Evolutionary conservation across 106 monocot genomes (phyloP).

Genomic region (Platanthera guangdongensis): DNA sequence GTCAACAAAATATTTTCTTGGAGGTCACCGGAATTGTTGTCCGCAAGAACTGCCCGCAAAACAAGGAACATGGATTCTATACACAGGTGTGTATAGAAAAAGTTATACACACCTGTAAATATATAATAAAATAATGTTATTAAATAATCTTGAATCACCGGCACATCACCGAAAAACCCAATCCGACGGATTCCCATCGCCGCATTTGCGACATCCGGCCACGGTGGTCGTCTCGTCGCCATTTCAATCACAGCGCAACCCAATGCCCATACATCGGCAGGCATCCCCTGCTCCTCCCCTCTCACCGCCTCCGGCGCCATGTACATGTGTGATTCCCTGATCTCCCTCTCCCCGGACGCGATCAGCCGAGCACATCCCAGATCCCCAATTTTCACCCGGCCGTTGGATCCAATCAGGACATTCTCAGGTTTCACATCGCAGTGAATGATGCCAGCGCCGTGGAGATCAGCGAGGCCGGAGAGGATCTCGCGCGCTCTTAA

Average conservation of each 20-base stretch:
- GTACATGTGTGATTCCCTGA: slow-evolving; percentile 33
- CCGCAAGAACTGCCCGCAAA: no score
- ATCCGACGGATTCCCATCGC: slow-evolving; percentile 26
- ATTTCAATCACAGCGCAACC: slow-evolving; percentile 34
- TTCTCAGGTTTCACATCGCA: slow-evolving; percentile 69
- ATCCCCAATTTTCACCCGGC: slow-evolving; percentile 52
- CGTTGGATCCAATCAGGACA: slow-evolving; percentile 48
- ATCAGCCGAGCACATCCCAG: slow-evolving; percentile 51
- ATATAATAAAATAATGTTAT: no score
- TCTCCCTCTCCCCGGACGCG: neutral
- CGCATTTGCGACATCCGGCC: slow-evolving; percentile 17
- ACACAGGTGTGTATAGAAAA: no score
- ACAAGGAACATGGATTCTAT: no score
- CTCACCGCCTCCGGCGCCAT: slow-evolving; percentile 54
- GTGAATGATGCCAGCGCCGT: slow-evolving; percentile 46
- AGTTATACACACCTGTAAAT: no score
- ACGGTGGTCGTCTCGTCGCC: slow-evolving; percentile 27
- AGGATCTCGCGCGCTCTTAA: slow-evolving; percentile 28
- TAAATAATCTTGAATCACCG: slow-evolving; percentile 22
- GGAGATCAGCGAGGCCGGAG: slow-evolving; percentile 46
- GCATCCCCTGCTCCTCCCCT: slow-evolving; percentile 21
- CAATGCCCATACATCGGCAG: slow-evolving; percentile 35
- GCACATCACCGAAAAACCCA: slow-evolving; percentile 23
- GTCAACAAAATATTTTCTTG: no score
- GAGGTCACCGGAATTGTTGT: no score